Evolutionary conservation across 2,329 filamentous ascomycete genomes (phyloP), one percentile per base, ranked within the genome.

Genomic region (Aspergillus oerlinghausenensis): DNA sequence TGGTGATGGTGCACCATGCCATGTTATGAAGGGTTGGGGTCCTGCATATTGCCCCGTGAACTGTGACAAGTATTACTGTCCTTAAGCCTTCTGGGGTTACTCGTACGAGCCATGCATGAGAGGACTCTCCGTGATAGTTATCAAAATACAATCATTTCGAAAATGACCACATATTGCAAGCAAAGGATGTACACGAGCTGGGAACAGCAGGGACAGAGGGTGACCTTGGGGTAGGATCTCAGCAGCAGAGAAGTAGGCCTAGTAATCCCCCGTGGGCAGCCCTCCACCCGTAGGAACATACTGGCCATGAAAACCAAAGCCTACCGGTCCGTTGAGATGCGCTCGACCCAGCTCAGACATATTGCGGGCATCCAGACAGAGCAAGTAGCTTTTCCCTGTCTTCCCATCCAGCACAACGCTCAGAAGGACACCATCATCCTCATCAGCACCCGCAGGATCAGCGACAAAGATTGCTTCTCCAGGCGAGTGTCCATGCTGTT

Each of bases 251-350:
- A 17, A 14, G 2, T 35, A 7, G 14, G 32, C 26, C 55, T 61
- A 69, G 43, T 67, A 69, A 54, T 69, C 67, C 11, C 67, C 67
- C 35, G 67, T 67, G 5, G 65, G 62, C 29, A 64, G 38, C n/a
- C 64, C 67, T 11, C 50, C 26, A 32, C 45, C 26, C 2, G 49
- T 45, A 1, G 69, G 60, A 54, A 76, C 64, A 67, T 75, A 71
- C 32, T 74, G 70, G 0, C 81, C 81, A 73, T 83, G 81, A 63
- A 84, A 83, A 1, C 80, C 80, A 65, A 84, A 79, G 1, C 74
- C 77, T 60, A 84, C 73, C 1, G 74, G 74, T 0, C 78, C 76
- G 25, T 75, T 68, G 40, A 82, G 74, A 59, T 79, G 73, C 23
- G 81, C 82, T 19, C 79, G 73, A 0, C 80, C 81, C 52, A 82